phyloP scores from a whole-genome alignment of 2,329 filamentous ascomycete genomes.

The Neopestalotiopsis clavispora region DNA sequence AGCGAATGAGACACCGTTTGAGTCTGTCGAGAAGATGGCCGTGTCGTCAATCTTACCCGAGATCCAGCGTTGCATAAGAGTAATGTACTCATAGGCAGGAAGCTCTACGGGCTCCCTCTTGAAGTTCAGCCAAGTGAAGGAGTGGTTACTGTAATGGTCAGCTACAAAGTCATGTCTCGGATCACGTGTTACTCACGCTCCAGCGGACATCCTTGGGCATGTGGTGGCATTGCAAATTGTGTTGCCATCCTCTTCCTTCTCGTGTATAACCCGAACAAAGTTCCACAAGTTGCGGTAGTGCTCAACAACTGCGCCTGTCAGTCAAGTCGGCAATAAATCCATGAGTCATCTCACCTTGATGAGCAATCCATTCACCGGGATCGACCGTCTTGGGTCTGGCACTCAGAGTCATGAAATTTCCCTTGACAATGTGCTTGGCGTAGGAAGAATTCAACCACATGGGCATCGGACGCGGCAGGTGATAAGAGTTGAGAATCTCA shows the following conservation, averaged over 20 bases:
- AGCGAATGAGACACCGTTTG: slow-evolving; percentile 69
- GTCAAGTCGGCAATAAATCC: slow-evolving; percentile 31
- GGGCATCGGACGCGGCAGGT: slow-evolving; percentile 70
- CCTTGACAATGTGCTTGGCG: slow-evolving; percentile 89
- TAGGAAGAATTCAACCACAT: slow-evolving; percentile 78
- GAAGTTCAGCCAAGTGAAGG: slow-evolving; percentile 94
- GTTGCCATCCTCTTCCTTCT: slow-evolving; percentile 77
- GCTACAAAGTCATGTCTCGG: background rate
- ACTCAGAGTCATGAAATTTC: slow-evolving; percentile 95
- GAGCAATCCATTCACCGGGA: slow-evolving; percentile 92
- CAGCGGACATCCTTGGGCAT: slow-evolving; percentile 94
- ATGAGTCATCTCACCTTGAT: slow-evolving; percentile 70
- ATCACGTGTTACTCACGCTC: slow-evolving; percentile 68
- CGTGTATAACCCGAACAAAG: slow-evolving; percentile 87
- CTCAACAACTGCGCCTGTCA: slow-evolving; percentile 72
- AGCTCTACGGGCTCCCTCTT: slow-evolving; percentile 88
- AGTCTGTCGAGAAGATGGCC: slow-evolving; percentile 87
- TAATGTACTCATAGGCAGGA: slow-evolving; percentile 91
- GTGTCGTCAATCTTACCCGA: slow-evolving; percentile 92
- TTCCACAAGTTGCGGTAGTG: slow-evolving; percentile 89
- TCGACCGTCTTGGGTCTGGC: slow-evolving; percentile 93
- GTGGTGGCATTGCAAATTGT: slow-evolving; percentile 83
- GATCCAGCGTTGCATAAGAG: slow-evolving; percentile 96
- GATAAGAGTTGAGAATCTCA: slow-evolving; percentile 62
- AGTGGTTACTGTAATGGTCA: slow-evolving; percentile 69